Evolutionary conservation across 306 rosid genomes (phyloP), one percentile per base, ranked within the genome.

Genomic region (Cucumis melo): DNA sequence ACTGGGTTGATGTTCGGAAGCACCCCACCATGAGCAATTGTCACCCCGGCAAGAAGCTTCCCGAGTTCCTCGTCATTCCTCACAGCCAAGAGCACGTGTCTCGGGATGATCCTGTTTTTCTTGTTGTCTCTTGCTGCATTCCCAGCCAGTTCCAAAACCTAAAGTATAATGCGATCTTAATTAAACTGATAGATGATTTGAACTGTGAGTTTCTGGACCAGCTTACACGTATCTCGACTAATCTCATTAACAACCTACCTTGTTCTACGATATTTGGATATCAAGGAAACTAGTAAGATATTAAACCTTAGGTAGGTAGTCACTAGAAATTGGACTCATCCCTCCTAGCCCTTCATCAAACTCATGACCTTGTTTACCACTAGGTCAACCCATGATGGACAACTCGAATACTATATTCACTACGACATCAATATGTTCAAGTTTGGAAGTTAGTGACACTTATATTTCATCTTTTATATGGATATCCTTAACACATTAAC

Each of bases 101-200:
- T 78, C 13, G 88, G 86, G 58, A 78, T 82, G 23, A 85, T 85
- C 71, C 86, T 75, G 38, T 77, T 86, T 77, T 80, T 87, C 74
- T 87, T 84, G 80, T 82, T 87, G 53, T 87, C 88, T 53, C 88
- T 80, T 6, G 86, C 88, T 42, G 88, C 90, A 87, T 87, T 87
- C 23, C 88, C 90, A 66, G 90, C 88, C 65, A 87, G 15, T 72
- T 87, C 90, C 86, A 84, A 74, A 72, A 87, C 88, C 90, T 87
- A 81, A 21, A 64, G 23, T 48, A 64, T 36, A 36, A 63, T 16
- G 15, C 10, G 5, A 38, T 13, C 19, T n/a, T n/a, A n/a, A n/a
- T 16, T 55, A 55, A 19, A n/a, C 59, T 27, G 64, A 59, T 59
- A 23, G 36, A 8, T 24, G 12, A 60, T n/a, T n/a, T n/a, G n/a